Conservation (phyloP, 129 eudicot genomes). For the Helianthus tuberosus region DNA sequence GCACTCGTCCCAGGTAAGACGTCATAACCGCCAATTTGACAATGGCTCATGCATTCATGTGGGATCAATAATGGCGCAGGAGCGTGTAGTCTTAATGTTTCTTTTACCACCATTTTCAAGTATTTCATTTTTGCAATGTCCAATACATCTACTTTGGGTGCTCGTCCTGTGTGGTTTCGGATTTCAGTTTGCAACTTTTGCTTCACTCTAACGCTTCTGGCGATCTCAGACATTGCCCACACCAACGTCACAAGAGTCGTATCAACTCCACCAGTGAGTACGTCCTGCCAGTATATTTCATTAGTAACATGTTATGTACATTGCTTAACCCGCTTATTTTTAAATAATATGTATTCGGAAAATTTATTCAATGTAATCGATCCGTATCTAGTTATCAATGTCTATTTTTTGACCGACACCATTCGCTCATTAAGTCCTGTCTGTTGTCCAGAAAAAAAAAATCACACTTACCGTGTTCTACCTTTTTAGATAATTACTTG, state of each 20-base stretch:
- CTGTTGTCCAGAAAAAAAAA: too few species aligned
- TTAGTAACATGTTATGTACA: background rate
- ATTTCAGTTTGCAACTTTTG: conserved; percentile 52
- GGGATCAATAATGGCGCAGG: conserved; percentile 48
- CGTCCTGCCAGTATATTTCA: conserved; percentile 9
- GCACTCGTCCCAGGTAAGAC: conserved; percentile 42
- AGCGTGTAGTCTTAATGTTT: conserved; percentile 51
- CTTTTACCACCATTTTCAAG: conserved; percentile 63
- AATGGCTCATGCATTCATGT: conserved; percentile 21
- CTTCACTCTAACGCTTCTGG: conserved; percentile 41
- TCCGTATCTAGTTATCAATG: too few species aligned
- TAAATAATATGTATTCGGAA: too few species aligned
- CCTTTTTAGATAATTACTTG: too few species aligned
- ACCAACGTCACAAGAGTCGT: conserved; percentile 46
- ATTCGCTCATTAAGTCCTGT: too few species aligned
- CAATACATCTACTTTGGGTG: conserved; percentile 12
- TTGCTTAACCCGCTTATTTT: too few species aligned
- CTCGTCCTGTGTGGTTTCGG: conserved; percentile 21
- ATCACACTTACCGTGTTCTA: too few species aligned
- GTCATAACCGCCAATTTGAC: conserved; percentile 43
- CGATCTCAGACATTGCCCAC: conserved; percentile 79
- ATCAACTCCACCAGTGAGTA: conserved; percentile 48
- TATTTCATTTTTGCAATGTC: conserved; percentile 58
- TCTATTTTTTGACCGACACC: too few species aligned
- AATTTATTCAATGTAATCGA: too few species aligned